Conservation (phyloP, 768 basidiomycete species). For the Lactifluus pinguis region DNA sequence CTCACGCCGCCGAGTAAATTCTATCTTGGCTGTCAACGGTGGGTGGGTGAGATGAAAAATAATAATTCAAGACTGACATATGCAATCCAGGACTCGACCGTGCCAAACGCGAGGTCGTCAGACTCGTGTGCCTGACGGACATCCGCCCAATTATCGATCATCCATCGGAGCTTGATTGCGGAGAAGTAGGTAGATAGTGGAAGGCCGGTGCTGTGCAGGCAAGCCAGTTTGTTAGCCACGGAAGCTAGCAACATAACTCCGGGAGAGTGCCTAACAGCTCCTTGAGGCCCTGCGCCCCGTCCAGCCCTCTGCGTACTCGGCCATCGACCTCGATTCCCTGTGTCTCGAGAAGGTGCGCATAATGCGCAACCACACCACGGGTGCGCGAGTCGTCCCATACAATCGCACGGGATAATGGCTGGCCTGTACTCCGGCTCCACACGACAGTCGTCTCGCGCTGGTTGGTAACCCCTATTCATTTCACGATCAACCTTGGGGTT, state of each 20-base stretch:
- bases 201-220: slow-evolving; percentile 65
- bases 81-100: slow-evolving; percentile 93
- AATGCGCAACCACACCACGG: slow-evolving; percentile 74
- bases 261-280: slow-evolving; percentile 44
- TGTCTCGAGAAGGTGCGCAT: slow-evolving; percentile 59
- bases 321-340: slow-evolving; percentile 70
- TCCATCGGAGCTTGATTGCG: slow-evolving; percentile 93
- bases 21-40: slow-evolving; percentile 29
- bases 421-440: slow-evolving; percentile 87
- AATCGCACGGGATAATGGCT: slow-evolving; percentile 80
- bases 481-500: slow-evolving; percentile 4
- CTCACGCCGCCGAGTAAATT: slow-evolving; percentile 75
- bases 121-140: slow-evolving; percentile 71
- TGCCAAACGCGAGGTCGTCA: slow-evolving; percentile 84
- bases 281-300: slow-evolving; percentile 55
- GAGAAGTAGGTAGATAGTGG: slow-evolving; percentile 98
- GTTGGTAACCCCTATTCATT: slow-evolving; percentile 77
- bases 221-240: slow-evolving; percentile 11
- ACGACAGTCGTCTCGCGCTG: slow-evolving; percentile 94
- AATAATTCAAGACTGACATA: slow-evolving; percentile 42
- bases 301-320: slow-evolving; percentile 59
- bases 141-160: slow-evolving; percentile 78
- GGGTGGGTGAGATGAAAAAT: not conserved
- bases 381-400: slow-evolving; percentile 98
- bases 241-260: not conserved